Evolutionary conservation across 2,329 filamentous ascomycete genomes (phyloP).

Genomic region (Claviceps africana): DNA sequence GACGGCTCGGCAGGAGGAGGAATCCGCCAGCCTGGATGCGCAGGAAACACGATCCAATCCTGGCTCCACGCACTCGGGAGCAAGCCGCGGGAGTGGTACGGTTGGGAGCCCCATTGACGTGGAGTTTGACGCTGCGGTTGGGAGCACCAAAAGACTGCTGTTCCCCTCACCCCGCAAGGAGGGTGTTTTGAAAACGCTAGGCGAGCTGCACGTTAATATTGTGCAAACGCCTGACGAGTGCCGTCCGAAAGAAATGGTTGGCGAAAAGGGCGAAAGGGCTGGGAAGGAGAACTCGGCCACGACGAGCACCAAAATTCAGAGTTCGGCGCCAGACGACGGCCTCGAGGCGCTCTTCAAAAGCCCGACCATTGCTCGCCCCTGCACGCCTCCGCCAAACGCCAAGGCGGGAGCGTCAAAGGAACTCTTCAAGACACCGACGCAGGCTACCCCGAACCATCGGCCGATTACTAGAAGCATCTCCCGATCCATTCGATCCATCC

Average conservation of each 20-base stretch:
- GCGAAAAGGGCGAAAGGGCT: conserved; percentile 9
- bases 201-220: conserved; percentile 41
- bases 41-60: conserved; percentile 14
- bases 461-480: conserved; percentile 48
- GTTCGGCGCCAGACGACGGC: conserved; percentile 36
- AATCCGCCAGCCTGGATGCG: conserved; percentile 5
- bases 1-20: not conserved
- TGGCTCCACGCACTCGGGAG: conserved; percentile 39
- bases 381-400: conserved; percentile 36
- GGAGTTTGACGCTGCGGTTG: conserved; percentile 33
- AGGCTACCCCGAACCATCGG: conserved; percentile 46
- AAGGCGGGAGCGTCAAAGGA: conserved; percentile 25
- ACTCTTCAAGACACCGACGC: conserved; percentile 48
- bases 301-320: conserved; percentile 5
- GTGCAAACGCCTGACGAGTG: conserved; percentile 29
- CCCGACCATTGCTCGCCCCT: conserved; percentile 30
- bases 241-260: conserved; percentile 12
- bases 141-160: conserved; percentile 52
- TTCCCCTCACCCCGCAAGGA: conserved; percentile 65
- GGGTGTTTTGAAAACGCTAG: conserved; percentile 45
- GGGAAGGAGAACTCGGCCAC: conserved; percentile 31
- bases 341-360: conserved; percentile 55
- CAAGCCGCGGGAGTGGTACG: conserved; percentile 40
- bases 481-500: conserved; percentile 36
- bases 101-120: conserved; percentile 42